phyloP scores from a whole-genome alignment of 306 rosid species.

The Cucurbita pepo region DNA sequence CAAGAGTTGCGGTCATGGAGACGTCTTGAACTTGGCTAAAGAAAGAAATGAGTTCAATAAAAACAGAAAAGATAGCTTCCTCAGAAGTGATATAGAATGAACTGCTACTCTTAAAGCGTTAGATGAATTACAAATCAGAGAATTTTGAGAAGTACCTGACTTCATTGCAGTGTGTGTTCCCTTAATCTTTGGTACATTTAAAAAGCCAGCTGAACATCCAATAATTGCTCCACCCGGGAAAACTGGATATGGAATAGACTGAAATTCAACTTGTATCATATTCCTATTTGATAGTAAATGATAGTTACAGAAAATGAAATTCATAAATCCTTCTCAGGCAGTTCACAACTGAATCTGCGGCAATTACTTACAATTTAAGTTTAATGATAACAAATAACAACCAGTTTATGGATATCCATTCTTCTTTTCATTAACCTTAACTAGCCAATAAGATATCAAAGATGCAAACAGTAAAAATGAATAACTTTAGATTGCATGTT shows the following conservation, averaged over 20 bases:
- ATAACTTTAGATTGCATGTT: neutral
- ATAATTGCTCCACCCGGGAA: slow-evolving; percentile 93
- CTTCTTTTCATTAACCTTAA: neutral
- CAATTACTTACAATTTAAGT: neutral
- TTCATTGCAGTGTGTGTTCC: slow-evolving; percentile 97
- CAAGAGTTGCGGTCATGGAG: neutral
- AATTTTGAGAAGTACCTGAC: slow-evolving; percentile 37
- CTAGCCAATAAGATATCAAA: neutral
- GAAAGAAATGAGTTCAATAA: neutral
- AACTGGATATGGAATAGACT: slow-evolving; percentile 99
- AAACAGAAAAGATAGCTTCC: neutral
- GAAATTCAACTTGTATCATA: slow-evolving; percentile 76
- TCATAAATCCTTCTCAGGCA: neutral
- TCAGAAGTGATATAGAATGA: neutral
- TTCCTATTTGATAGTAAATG: slow-evolving; percentile 20
- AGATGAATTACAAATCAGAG: neutral
- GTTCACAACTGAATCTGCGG: neutral
- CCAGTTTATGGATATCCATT: neutral
- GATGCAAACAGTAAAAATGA: neutral
- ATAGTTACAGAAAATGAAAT: neutral
- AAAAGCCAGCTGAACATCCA: slow-evolving; percentile 94
- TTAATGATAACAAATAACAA: neutral
- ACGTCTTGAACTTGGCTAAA: neutral
- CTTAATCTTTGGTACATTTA: slow-evolving; percentile 90
- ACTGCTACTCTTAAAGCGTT: neutral